Conservation (phyloP, 495 filamentous ascomycete species). For the Trichocladium antarcticum region DNA sequence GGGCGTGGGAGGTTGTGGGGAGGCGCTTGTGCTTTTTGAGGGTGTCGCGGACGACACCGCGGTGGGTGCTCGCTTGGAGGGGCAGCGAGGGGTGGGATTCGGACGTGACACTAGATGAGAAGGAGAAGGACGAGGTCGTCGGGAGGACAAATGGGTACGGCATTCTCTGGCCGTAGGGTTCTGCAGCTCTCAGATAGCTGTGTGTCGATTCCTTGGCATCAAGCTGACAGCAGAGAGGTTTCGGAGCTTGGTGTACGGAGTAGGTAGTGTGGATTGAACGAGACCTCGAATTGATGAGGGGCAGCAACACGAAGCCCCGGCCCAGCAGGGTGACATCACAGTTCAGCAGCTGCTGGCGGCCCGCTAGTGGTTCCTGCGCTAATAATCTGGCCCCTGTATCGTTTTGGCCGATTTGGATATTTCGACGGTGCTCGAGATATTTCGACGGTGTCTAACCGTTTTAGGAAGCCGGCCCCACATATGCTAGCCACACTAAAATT, state of each 20-base stretch:
- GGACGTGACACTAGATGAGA: slow-evolving; percentile 57
- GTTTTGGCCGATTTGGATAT: too few relatives aligned
- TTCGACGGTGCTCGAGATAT: too few relatives aligned
- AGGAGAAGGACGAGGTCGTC: slow-evolving; percentile 72
- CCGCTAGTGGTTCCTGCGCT: too few relatives aligned
- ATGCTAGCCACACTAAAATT: too few relatives aligned
- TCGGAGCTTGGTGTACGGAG: too few relatives aligned
- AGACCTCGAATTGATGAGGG: background rate
- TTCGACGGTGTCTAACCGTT: too few relatives aligned
- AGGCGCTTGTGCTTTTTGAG: slow-evolving; percentile 78
- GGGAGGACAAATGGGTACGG: slow-evolving; percentile 75
- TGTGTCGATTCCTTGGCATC: background rate
- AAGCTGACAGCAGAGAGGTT: too few relatives aligned
- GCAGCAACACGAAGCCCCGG: background rate
- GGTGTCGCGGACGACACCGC: slow-evolving; percentile 62
- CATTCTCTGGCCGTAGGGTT: slow-evolving; percentile 41
- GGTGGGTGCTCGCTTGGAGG: slow-evolving; percentile 60
- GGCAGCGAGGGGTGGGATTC: slow-evolving; percentile 76
- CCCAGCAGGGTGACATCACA: slow-evolving; percentile 11
- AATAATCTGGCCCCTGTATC: too few relatives aligned
- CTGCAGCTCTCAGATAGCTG: background rate
- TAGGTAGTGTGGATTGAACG: background rate
- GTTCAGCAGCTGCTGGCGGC: slow-evolving; percentile 1
- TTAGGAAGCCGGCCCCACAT: too few relatives aligned
- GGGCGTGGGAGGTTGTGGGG: slow-evolving; percentile 50